Evolutionary conservation across 2,329 filamentous ascomycete species (phyloP).

Genomic region (Fusarium devonianum): DNA sequence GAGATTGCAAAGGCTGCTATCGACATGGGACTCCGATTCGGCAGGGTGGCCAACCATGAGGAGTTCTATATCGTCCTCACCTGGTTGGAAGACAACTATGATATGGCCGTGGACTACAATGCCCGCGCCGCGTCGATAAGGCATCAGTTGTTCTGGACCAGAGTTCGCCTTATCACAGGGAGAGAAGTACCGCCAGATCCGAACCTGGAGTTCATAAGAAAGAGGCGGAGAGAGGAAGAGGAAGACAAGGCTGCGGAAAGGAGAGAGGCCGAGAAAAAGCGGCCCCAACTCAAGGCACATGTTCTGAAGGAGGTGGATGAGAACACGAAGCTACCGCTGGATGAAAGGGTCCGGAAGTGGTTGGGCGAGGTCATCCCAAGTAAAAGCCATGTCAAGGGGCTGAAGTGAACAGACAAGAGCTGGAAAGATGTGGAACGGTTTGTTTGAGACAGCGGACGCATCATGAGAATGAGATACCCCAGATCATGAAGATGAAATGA

Average conservation of each 20-base stretch:
- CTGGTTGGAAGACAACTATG: background rate
- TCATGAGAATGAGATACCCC: constrained; percentile 35
- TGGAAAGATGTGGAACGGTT: constrained; percentile 3
- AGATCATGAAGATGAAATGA: constrained; percentile 14
- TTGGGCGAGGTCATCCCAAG: constrained; percentile 29
- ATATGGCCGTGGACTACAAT: constrained; percentile 14
- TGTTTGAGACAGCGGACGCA: constrained; percentile 17
- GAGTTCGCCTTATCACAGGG: constrained; percentile 14
- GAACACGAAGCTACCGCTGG: constrained; percentile 29
- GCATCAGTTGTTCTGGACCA: constrained; percentile 28
- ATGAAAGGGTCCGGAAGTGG: constrained; percentile 36
- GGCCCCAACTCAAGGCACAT: constrained; percentile 16
- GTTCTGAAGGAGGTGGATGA: constrained; percentile 34
- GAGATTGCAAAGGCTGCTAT: constrained; percentile 23
- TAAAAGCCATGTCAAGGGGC: background rate
- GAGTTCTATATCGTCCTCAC: constrained; percentile 31
- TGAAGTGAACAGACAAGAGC: constrained; percentile 7
- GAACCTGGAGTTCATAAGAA: background rate
- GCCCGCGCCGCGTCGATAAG: background rate
- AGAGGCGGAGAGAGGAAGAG: background rate
- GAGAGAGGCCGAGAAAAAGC: background rate
- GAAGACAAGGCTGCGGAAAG: background rate
- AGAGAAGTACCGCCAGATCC: constrained; percentile 22
- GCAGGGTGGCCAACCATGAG: constrained; percentile 19
- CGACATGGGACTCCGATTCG: constrained; percentile 30